Conservation (phyloP, 768 basidiomycete species). For the Tephrocybe sp. region DNA sequence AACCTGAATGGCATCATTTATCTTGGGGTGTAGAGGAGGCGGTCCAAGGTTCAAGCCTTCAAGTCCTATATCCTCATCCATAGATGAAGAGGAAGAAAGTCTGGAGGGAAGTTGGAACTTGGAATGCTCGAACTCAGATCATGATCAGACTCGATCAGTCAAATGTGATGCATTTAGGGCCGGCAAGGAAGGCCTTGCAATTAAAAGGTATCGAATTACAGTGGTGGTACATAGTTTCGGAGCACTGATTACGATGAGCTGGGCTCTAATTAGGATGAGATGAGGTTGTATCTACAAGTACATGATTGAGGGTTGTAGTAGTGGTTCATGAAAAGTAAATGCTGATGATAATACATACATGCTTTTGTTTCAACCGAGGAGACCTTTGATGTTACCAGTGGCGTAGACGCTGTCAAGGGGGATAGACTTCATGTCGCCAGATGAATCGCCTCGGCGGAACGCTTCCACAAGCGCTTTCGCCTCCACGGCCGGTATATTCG, state of each 20-base stretch:
- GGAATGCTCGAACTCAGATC: neutral
- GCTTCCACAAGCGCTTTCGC: slow-evolving; percentile 62
- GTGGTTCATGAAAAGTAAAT: too few species aligned
- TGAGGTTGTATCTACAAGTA: too few species aligned
- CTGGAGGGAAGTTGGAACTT: neutral
- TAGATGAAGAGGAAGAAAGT: slow-evolving; percentile 1
- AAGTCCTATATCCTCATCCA: slow-evolving; percentile 8
- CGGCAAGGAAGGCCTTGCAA: too few species aligned
- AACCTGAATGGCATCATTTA: slow-evolving; percentile 24
- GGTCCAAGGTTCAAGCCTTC: neutral
- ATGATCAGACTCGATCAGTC: too few species aligned
- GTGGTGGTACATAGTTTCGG: too few species aligned
- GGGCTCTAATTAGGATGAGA: too few species aligned
- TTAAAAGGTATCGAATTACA: too few species aligned
- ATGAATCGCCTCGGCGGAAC: slow-evolving; percentile 41
- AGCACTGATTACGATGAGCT: too few species aligned
- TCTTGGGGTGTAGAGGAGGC: neutral
- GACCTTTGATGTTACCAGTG: slow-evolving; percentile 21
- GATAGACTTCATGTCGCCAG: slow-evolving; percentile 13
- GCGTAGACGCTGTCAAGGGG: slow-evolving; percentile 14
- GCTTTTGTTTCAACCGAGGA: slow-evolving; percentile 5
- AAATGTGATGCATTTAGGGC: too few species aligned
- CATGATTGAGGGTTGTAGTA: too few species aligned
- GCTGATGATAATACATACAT: neutral
- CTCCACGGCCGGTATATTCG: slow-evolving; percentile 61